Base-by-base conservation (phyloP, 352 stramenopile genomes). In the Pythium periplocum region DNA sequence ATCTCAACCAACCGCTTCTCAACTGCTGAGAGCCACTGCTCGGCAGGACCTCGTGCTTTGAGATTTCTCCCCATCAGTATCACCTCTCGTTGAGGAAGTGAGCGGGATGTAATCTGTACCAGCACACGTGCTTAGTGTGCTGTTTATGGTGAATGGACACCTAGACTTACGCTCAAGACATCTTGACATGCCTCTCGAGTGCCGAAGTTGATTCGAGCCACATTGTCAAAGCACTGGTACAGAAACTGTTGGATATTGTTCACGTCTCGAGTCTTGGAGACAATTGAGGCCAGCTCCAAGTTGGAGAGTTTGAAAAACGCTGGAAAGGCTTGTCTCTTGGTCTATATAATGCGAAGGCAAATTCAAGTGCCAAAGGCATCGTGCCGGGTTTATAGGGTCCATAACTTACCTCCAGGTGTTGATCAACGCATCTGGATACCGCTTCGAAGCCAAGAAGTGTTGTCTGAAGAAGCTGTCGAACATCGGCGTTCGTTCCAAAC, bases 31-130 rank as follows among this genome's bases (percentile, higher is more conserved):
- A 91, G 63, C 81, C 81, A 91, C 11, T 87, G 73, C 39, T 91
- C 81, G 2, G 76, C 66, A 30, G 78, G 75, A 0, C 81, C 81
- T 31, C 81, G 65, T 6, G 78, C 81, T 55, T 91, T 91, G 2
- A 91, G 45, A 42, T 89, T 89, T 43, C 75, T 89, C 0, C 81
- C 81, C 72, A 91, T 84, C 0, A 53, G 32, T 9, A 91, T 81
- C 1, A 61, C 62, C 50, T 91, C 81, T 0, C 46, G 45, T 17
- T 64, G 51, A 3, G 69, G 70, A 33, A 75, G 70, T 6, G 62
- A 60, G 6, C 70, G 72, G 0, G 78, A 87, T 2, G 53, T 53
- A 10, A 64, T 40, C 38, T 42, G 38, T 8, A 26, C 17, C 17
- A 26, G 17, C 17, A 26, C 17, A 26, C 17, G 17, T 26, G 17